These are phyloP conservation scores for Tuber brumale DNA, from an alignment of 495 filamentous ascomycete species.

Conservation along the genomic window DNA sequence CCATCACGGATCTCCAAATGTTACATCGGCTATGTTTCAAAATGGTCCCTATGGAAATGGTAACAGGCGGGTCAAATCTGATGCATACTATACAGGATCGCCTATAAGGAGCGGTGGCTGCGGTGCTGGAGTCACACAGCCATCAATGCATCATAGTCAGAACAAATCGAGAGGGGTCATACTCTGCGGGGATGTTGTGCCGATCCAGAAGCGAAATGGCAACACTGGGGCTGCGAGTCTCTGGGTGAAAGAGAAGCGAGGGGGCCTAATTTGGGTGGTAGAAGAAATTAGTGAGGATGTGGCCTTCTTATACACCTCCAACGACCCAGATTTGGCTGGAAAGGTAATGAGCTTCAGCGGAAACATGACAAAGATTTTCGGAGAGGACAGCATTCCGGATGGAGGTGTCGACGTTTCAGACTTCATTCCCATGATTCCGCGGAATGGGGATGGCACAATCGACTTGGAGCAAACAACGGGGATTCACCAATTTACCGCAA, in stretches of 20 bases:
- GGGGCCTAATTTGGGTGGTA: conserved; percentile 91
- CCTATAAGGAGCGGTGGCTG: conserved; percentile 21
- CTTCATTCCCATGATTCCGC: conserved; percentile 75
- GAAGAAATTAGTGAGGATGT: conserved; percentile 97
- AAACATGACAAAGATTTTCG: conserved; percentile 58
- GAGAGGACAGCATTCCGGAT: conserved; percentile 63
- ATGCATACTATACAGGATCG: conserved; percentile 39
- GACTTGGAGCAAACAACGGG: conserved; percentile 64
- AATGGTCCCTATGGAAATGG: conserved; percentile 22
- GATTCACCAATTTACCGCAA: conserved; percentile 72
- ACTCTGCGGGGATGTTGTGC: conserved; percentile 93
- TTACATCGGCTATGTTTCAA: conserved; percentile 33
- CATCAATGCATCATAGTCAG: conserved; percentile 50
- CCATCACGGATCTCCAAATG: conserved; percentile 42
- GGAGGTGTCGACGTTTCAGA: conserved; percentile 64
- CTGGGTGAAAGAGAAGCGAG: conserved; percentile 96
- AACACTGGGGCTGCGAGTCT: conserved; percentile 83
- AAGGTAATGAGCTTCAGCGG: conserved; percentile 46
- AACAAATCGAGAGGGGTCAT: conserved; percentile 84
- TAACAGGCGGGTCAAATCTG: conserved; percentile 45
- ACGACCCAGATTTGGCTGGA: conserved; percentile 25
- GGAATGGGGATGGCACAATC: conserved; percentile 60
- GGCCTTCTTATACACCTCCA: conserved; percentile 51
- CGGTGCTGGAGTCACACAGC: conserved; percentile 37
- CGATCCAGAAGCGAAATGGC: conserved; percentile 91